Evolutionary conservation across 2,329 filamentous ascomycete species (phyloP), one percentile per base, ranked within the genome.

Genomic region (Gnomoniopsis smithogilvyi): DNA sequence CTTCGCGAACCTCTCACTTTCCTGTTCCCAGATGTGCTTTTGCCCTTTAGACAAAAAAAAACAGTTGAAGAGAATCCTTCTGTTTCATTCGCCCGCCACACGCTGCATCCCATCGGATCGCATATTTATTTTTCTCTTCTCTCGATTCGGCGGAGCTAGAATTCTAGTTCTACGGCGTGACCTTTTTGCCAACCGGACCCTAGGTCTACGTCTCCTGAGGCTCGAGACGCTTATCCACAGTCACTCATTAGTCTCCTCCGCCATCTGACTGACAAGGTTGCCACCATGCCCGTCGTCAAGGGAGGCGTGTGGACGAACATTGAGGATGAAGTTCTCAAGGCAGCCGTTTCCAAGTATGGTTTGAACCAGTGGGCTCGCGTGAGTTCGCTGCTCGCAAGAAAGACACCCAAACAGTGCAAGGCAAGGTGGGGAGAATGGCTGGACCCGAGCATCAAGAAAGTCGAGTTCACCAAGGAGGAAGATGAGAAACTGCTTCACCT

Each of bases 391-490:
- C 88, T 99, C 65, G 94, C 94, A 72, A 91, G 96, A 70, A 99
- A 99, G 76, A 98, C 95, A 34, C 88, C 95, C 54, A 99, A 99
- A 79, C 95, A 99, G 79, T 99, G 95, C 86, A 99, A 99, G 79
- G 94, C 95, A 62, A 85, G 95, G 78, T 99, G 95, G 95, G 87
- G 89, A 72, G 94, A 99, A 83, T 99, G 95, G 94, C 85, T 99
- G 66, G 95, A 99, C 71, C 95, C 95, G 21, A 91, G 91, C 72
- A 98, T 99, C 79, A 91, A 94, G 70, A 99, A 99, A 81, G 95
- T 96, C 67, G 95, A 99, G 78, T 99, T 95, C 94, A 96, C 92
- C 72, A 91, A 95, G 70, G 95, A 99, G 75, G 95, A 99, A 74
- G 95, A 99, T 73, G 95, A 99, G 80, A 97, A 96, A 78, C 82